Evolutionary conservation across 2,329 filamentous ascomycete genomes (phyloP), one percentile per base, ranked within the genome.

Genomic region (Aspergillus sp.): DNA sequence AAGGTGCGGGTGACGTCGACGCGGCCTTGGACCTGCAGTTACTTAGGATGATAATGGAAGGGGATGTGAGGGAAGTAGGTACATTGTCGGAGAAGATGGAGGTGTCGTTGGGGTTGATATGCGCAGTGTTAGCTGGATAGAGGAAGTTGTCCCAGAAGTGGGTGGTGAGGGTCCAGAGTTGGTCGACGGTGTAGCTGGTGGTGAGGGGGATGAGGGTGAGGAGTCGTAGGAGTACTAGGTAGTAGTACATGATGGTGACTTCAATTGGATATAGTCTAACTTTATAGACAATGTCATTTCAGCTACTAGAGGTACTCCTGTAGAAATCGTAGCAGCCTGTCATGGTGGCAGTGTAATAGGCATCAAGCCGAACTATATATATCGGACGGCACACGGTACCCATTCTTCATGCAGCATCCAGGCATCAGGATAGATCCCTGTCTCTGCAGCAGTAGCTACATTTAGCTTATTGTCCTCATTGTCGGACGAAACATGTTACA

Each of bases 1-100:
- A 71, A 70, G 3, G 65, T 70, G 8, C 68, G 68, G 8, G 66
- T 70, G 15, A 69, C 67, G 49, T 70, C 67, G 7, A 70, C 67
- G 10, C 67, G 67, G 2, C 69, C 68, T 68, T 71, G 63, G 3
- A 70, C 65, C 66, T 70, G 32, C 17, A 3, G 23, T 8, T 25
- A 36, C 53, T n/a, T 8, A 27, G 8, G 38, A 19, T 19, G 7
- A 3, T 7, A 17, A 15, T 25, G 32, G 3, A 13, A 30, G 11
- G 32, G 50, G 21, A 5, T 11, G 25, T 27, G 7, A n/a, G 36
- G 10, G 3, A 5, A 10, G n/a, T 6, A n/a, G 3, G 36, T 51
- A 70, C 69, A 56, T 70, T 61, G 8, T 62, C 25, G 2, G 68
- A 44, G 32, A 70, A 71, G 5, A 71, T 58, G 7, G 67, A 66